Conservation (phyloP, 352 stramenopile species). For the Phytophthora citricola region DNA sequence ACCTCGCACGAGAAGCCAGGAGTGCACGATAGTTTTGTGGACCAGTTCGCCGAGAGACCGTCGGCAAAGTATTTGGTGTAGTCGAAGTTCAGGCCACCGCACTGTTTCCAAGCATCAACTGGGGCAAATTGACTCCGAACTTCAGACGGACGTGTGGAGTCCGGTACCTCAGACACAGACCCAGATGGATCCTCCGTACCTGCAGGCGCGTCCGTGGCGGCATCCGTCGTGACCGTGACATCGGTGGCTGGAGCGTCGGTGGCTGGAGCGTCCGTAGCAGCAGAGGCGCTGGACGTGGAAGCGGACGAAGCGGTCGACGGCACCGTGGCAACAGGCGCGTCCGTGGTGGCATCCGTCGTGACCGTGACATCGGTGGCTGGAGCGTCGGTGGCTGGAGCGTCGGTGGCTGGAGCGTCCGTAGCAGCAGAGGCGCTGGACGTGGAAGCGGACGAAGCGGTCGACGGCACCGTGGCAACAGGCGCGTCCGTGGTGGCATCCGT, state of each 20-base stretch:
- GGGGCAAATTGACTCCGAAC: neutral
- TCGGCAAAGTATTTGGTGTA: slow-evolving; percentile 34
- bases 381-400: too few species aligned
- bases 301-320: neutral
- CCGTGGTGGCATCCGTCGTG: neutral
- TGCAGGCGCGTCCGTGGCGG: neutral
- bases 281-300: too few species aligned
- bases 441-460: too few species aligned
- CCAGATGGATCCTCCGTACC: neutral
- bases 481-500: neutral
- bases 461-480: too few species aligned
- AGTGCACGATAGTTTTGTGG: slow-evolving; percentile 30
- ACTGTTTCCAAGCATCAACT: slow-evolving; percentile 34
- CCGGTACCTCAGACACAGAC: neutral
- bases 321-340: neutral
- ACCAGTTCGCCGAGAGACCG: slow-evolving; percentile 12
- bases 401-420: too few species aligned
- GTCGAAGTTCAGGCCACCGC: slow-evolving; percentile 38
- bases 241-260: neutral
- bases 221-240: neutral
- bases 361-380: too few species aligned
- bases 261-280: neutral
- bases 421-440: too few species aligned
- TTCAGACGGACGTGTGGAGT: neutral
- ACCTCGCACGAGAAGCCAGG: slow-evolving; percentile 40